Percentiles rank a stretch among this genome's conserved stretches.
These are phyloP conservation scores for Botryosphaeria dothidea DNA, from an alignment of 2,329 filamentous ascomycete species.

Conservation along the genomic window DNA sequence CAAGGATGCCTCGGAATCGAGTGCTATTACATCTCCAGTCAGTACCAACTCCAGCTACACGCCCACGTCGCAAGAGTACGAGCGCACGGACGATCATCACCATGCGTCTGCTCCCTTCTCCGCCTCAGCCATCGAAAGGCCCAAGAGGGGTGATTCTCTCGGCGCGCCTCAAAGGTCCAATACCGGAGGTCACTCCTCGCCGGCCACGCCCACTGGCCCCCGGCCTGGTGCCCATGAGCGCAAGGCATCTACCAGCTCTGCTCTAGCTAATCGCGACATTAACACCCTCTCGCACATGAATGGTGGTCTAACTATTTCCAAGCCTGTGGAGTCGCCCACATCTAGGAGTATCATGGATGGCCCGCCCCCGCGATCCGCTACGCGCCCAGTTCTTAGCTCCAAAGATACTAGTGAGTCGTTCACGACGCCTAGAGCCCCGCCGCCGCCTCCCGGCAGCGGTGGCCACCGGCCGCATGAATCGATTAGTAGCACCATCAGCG, in stretches of 20 bases:
- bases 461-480: slow-evolving; percentile 46
- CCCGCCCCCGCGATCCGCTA: slow-evolving; percentile 49
- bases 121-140: slow-evolving; percentile 44
- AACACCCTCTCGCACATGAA: slow-evolving; percentile 35
- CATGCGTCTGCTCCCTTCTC: slow-evolving; percentile 29
- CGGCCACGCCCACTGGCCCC: slow-evolving; percentile 42
- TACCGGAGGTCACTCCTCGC: slow-evolving; percentile 29
- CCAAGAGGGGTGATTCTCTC: slow-evolving; percentile 63
- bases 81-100: slow-evolving; percentile 32
- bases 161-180: slow-evolving; percentile 28
- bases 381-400: slow-evolving; percentile 42
- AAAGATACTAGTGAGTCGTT: slow-evolving; percentile 41
- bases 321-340: slow-evolving; percentile 44
- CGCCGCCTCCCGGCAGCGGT: slow-evolving; percentile 34
- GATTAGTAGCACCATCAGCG: slow-evolving; percentile 46
- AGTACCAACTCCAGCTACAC: slow-evolving; percentile 18
- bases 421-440: slow-evolving; percentile 47
- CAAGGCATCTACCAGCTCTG: slow-evolving; percentile 39
- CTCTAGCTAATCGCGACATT: slow-evolving; percentile 19
- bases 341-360: slow-evolving; percentile 43
- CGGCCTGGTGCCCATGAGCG: slow-evolving; percentile 36
- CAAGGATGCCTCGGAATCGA: slow-evolving; percentile 13
- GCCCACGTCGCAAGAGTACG: slow-evolving; percentile 31
- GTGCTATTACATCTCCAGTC: slow-evolving; percentile 14
- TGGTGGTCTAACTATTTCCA: slow-evolving; percentile 44